Conservation (phyloP, 805 yeast species). For the Cyberlindnera japonica region DNA sequence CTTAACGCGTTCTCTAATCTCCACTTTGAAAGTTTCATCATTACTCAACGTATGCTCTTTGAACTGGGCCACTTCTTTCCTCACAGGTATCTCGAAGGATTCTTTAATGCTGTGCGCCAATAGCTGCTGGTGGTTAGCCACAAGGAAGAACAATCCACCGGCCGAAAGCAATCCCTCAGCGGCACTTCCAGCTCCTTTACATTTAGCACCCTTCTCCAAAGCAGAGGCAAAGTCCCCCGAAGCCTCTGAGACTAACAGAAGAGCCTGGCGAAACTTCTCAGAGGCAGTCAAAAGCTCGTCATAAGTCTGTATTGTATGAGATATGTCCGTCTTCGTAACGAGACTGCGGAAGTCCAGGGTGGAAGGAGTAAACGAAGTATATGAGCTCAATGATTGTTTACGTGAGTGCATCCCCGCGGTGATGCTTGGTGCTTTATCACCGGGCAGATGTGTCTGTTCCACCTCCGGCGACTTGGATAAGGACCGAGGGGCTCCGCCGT, state of each 20-base stretch:
- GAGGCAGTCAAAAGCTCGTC: constrained; percentile 46
- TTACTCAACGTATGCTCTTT: constrained; percentile 40
- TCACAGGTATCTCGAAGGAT: constrained; percentile 54
- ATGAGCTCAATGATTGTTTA: constrained; percentile 25
- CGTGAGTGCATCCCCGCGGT: constrained; percentile 18
- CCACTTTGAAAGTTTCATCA: constrained; percentile 50
- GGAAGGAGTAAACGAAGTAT: constrained; percentile 32
- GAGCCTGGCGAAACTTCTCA: constrained; percentile 41
- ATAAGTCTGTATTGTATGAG: constrained; percentile 45
- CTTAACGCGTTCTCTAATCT: constrained; percentile 49
- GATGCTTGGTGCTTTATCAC: constrained; percentile 21
- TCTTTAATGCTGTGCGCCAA: constrained; percentile 53
- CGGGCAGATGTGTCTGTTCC: too few species aligned
- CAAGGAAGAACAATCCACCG: constrained; percentile 71
- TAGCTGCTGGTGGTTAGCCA: constrained; percentile 74
- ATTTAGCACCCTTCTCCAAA: constrained; percentile 58
- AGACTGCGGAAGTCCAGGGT: constrained; percentile 57
- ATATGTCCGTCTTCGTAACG: constrained; percentile 57
- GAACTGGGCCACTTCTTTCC: constrained; percentile 42
- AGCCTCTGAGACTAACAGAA: constrained; percentile 47
- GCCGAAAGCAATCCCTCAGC: constrained; percentile 67
- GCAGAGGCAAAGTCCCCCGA: constrained; percentile 72
- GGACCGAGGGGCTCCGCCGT: constrained; percentile 16
- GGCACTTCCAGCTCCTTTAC: constrained; percentile 56
- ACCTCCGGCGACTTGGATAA: constrained; percentile 4